Base-by-base conservation (phyloP, 768 basidiomycete genomes). In the Suillus cothurnatus region DNA sequence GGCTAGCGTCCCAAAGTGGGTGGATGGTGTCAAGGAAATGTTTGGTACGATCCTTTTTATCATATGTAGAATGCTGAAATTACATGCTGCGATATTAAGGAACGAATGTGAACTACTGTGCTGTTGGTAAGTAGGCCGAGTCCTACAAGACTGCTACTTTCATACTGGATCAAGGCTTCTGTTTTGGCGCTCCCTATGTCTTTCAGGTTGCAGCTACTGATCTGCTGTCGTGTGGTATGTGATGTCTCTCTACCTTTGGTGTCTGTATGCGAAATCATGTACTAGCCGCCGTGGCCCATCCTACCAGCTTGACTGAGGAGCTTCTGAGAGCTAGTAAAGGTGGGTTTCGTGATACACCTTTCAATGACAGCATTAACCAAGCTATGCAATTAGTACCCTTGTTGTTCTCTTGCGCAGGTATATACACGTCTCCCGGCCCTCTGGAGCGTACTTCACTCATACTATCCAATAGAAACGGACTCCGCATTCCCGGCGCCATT, bases 231-330 rank as follows among this genome's bases (percentile, higher is more conserved):
- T 84, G 86, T 21, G 81, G 86, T 86, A 71, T 26, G 77, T 59
- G 19, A 12, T 1, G 3, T 19, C 12, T 32, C 2, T 45, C 19
- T 19, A 32, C 3, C 5, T 15, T 31, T 47, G 23, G 2, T 1
- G 2, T 38, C 21, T 45, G 28, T 21, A 14, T 36, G 32, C 4
- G 0, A 52, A n/a, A 23, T 59, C 14, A 60, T 8, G 8, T 26
- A 21, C 28, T 59, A 87, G 86, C 78, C 28, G 86, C 86, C 2
- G 82, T 88, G 53, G 86, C 82, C 4, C 87, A 88, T 70, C 88
- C 88, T 0, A 80, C 83, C 0, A 74, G 74, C 63, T 67, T 88
- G 45, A 82, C 79, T 34, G 81, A 82, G 65, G 79, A 81, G 6
- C 77, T 85, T 34, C 82, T 89, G 71, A 71, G 71, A 58, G 81